A percentile compares a stretch with the other conserved stretches of the same genome.
phyloP scores from a whole-genome alignment of 2,329 filamentous ascomycete genomes.

The Pyrenophora graminea region DNA sequence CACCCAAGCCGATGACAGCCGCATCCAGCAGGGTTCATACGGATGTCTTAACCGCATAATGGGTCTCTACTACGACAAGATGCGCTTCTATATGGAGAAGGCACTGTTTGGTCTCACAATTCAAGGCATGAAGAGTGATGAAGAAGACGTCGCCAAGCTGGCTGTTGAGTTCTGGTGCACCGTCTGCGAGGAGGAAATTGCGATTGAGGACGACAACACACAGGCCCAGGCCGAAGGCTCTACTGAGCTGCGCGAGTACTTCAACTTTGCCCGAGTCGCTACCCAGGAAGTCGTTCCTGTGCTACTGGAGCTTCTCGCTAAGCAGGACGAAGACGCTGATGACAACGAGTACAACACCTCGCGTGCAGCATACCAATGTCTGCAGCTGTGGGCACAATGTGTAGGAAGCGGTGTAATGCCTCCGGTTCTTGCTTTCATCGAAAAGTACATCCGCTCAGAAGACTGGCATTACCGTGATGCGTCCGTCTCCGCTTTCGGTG shows the following conservation, averaged over 20 bases:
- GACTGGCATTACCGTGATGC: slow-evolving; percentile 97
- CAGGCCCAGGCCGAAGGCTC: slow-evolving; percentile 72
- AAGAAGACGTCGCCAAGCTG: slow-evolving; percentile 97
- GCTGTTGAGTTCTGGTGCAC: slow-evolving; percentile 99
- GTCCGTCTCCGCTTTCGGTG: slow-evolving; percentile 94
- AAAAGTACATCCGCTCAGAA: slow-evolving; percentile 83
- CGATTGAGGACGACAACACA: slow-evolving; percentile 95
- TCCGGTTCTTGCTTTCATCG: slow-evolving; percentile 87
- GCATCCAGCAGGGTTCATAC: slow-evolving; percentile 94
- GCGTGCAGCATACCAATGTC: slow-evolving; percentile 91
- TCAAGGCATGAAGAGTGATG: slow-evolving; percentile 96
- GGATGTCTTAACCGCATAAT: slow-evolving; percentile 98
- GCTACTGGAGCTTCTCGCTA: slow-evolving; percentile 83
- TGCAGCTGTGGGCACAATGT: slow-evolving; percentile 93
- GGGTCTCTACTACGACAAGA: slow-evolving; percentile 98
- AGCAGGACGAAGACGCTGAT: slow-evolving; percentile 94
- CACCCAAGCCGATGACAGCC: slow-evolving; percentile 86
- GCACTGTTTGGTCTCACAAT: slow-evolving; percentile 96
- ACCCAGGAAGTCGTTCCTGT: slow-evolving; percentile 94
- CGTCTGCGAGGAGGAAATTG: slow-evolving; percentile 98
- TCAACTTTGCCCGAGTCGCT: slow-evolving; percentile 92
- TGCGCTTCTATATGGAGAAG: slow-evolving; percentile 99
- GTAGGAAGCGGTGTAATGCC: slow-evolving; percentile 83
- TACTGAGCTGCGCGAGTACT: slow-evolving; percentile 86
- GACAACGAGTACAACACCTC: slow-evolving; percentile 98